Conservation (phyloP, 108 stramenopile genomes). For the Cyclotella atomus region DNA sequence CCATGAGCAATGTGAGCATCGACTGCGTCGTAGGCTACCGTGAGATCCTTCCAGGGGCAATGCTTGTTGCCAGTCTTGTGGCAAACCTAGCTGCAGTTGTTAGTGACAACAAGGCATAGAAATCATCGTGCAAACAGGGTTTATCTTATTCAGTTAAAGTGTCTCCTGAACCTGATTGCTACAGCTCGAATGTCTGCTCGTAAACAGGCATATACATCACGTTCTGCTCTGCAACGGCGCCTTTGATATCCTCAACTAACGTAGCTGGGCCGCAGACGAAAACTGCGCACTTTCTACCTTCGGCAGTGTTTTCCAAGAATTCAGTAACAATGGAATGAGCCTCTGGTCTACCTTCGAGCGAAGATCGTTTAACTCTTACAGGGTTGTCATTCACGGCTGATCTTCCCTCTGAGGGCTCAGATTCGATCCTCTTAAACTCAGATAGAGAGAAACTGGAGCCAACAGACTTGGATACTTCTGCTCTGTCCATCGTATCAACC, state of each 20-base stretch:
- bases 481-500: neutral
- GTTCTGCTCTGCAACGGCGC: neutral
- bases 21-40: too few species aligned
- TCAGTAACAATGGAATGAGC: neutral
- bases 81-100: too few species aligned
- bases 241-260: neutral
- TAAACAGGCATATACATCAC: neutral
- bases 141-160: too few species aligned
- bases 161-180: neutral
- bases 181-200: constrained; percentile 4
- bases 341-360: neutral
- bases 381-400: neutral
- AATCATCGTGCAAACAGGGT: too few species aligned
- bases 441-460: neutral
- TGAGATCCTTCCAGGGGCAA: too few species aligned
- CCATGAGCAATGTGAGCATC: too few species aligned
- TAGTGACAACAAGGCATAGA: too few species aligned
- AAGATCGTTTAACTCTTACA: neutral
- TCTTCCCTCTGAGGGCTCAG: neutral
- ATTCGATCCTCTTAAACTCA: neutral
- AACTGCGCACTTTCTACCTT: neutral
- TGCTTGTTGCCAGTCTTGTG: too few species aligned
- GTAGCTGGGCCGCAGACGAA: neutral
- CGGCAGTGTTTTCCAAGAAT: neutral
- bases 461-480: neutral